Base-by-base conservation (phyloP, 345 rosid species). In the Populus alba region DNA sequence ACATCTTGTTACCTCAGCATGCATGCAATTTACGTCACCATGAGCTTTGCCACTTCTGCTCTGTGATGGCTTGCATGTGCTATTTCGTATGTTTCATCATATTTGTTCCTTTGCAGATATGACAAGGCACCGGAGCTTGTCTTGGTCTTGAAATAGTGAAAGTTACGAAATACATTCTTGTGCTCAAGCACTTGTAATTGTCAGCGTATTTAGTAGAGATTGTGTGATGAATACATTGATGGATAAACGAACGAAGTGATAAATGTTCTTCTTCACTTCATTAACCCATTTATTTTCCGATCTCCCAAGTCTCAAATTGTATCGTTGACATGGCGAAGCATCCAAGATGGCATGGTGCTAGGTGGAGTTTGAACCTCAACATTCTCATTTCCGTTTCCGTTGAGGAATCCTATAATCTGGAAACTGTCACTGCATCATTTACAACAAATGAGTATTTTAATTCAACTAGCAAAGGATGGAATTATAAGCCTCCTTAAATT, bases 261-360 rank as follows among this genome's bases (percentile, higher is more conserved):
- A 15, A 57, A 9, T 9, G 23, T 29, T 57, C 63, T 57, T 43
- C 23, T 5, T 59, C 25, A 51, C 29, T 33, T 7, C 27, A 45
- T 27, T 17, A 10, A 43, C 22, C 74, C 39, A 8, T 0, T 47
- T 59, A 12, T 4, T n/a, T 57, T 57, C 63, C 4, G 27, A 57
- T 57, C 63, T 57, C 29, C 29, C 63, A 57, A 9, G 27, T 23
- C 63, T 57, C 63, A 57, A n/a, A n/a, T n/a, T 57, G 27, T 57
- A 23, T 57, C 47, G 57, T 82, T 79, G 15, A 75, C 45, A 69
- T 62, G 84, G 71, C 70, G 68, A 67, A 90, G 78, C 91, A 90
- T 81, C 93, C 93, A 90, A 0, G 79, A 74, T 3, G 91, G 91
- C 0, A 75, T 75, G 25, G 70, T 22, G 13, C 71, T 13, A 13